These are phyloP conservation scores for Amanita jacksonii DNA, from an alignment of 768 basidiomycete genomes.

Conservation along the genomic window DNA sequence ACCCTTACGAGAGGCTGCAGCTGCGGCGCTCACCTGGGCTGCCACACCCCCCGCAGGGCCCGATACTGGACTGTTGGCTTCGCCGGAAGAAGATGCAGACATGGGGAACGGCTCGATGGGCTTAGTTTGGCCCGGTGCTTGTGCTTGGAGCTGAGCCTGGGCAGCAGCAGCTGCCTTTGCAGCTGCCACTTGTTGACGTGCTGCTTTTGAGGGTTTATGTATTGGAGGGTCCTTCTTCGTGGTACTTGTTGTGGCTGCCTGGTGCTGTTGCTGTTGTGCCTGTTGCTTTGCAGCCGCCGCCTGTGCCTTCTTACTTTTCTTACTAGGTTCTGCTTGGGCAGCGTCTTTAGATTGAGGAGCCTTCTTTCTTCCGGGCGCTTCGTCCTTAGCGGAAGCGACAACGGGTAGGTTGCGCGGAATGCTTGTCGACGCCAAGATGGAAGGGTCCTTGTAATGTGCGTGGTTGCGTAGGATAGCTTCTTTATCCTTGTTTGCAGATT, in stretches of 20 bases:
- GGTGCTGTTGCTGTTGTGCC: constrained; percentile 11
- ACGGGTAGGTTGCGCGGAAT: constrained; percentile 10
- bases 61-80: background rate
- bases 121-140: constrained; percentile 1
- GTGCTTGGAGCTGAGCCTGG: constrained; percentile 7
- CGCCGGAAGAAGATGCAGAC: constrained; percentile 8
- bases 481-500: constrained; percentile 61
- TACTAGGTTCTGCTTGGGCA: background rate
- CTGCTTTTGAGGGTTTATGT: background rate
- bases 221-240: constrained; percentile 2
- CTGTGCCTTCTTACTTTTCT: constrained; percentile 8
- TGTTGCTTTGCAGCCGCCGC: constrained; percentile 5
- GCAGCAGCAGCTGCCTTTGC: constrained; percentile 9
- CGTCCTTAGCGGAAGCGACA: constrained; percentile 8
- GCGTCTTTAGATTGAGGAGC: constrained; percentile 5
- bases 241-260: background rate
- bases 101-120: constrained; percentile 8
- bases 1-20: constrained; percentile 26
- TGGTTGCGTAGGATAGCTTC: constrained; percentile 65
- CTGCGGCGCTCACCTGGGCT: constrained; percentile 12
- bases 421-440: constrained; percentile 15
- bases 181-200: constrained; percentile 4
- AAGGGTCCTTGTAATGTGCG: constrained; percentile 55
- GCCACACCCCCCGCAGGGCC: constrained; percentile 14
- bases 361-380: constrained; percentile 21